A percentile compares a stretch with the other conserved stretches of the same genome.
phyloP scores from a whole-genome alignment of 495 filamentous ascomycete genomes.

The Neurospora pannonica region DNA sequence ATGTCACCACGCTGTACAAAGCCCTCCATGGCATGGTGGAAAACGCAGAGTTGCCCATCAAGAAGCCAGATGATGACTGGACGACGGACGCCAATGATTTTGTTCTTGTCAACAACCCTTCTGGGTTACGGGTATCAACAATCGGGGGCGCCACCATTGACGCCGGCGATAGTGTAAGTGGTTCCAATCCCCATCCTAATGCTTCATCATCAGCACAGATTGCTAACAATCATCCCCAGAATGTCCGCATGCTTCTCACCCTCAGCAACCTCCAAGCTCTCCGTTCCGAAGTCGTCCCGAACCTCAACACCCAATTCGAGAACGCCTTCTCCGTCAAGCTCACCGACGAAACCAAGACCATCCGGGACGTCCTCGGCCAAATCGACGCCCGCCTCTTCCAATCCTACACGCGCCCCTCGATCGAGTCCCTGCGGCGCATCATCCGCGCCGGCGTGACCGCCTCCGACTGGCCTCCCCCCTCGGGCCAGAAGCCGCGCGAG shows the following conservation, averaged over 20 bases:
- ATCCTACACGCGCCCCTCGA: constrained; percentile 72
- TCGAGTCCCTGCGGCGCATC: constrained; percentile 49
- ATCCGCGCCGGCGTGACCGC: constrained; percentile 62
- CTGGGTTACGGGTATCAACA: constrained; percentile 17
- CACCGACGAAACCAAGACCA: constrained; percentile 81
- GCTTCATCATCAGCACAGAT: background rate
- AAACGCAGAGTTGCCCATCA: constrained; percentile 69
- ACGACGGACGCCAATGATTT: constrained; percentile 39
- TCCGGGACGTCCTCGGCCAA: constrained; percentile 78
- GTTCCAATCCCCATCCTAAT: background rate
- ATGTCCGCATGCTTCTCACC: constrained; percentile 85
- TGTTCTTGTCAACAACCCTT: constrained; percentile 13
- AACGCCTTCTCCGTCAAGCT: constrained; percentile 80
- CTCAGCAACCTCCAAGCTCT: constrained; percentile 80
- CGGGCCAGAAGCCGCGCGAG: constrained; percentile 53
- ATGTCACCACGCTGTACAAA: constrained; percentile 86
- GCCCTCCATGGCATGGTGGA: constrained; percentile 89
- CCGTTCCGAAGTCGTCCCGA: constrained; percentile 65
- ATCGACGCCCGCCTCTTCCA: constrained; percentile 85
- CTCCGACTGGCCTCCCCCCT: constrained; percentile 58
- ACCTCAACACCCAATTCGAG: constrained; percentile 79
- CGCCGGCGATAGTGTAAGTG: constrained; percentile 58
- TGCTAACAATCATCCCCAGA: constrained; percentile 41
- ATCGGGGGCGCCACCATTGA: constrained; percentile 49
- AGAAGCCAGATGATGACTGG: constrained; percentile 49